Percentiles rank a stretch among this genome's conserved stretches.
Conservation (phyloP, 1,139 yeast species). For the Nakaseomyces glabratus region DNA sequence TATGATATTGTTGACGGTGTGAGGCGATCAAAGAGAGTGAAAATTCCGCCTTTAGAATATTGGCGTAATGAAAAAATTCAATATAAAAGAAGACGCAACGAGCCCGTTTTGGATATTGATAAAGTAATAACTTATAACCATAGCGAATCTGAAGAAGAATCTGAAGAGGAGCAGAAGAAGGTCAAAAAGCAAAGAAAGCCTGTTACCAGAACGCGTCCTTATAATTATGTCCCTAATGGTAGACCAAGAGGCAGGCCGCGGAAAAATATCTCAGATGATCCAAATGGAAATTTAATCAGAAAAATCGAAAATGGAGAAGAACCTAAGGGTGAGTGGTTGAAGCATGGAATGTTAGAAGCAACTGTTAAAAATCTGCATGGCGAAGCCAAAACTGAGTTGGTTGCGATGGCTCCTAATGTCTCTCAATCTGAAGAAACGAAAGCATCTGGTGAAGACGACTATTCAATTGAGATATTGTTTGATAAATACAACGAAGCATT, state of each 20-base stretch:
- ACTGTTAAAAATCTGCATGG: constrained; percentile 46
- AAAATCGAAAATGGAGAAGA: constrained; percentile 32
- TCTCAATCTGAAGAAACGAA: constrained; percentile 40
- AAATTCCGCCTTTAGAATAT: constrained; percentile 66
- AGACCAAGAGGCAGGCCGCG: constrained; percentile 24
- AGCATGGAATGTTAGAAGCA: constrained; percentile 44
- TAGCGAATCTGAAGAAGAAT: constrained; percentile 29
- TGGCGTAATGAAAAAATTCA: constrained; percentile 80
- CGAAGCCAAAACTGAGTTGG: constrained; percentile 36
- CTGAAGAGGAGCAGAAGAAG: constrained; percentile 2
- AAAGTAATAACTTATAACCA: constrained; percentile 43
- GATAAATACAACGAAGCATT: constrained; percentile 56
- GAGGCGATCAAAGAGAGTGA: constrained; percentile 53
- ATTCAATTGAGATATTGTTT: constrained; percentile 57
- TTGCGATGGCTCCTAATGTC: constrained; percentile 67
- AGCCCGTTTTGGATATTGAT: constrained; percentile 51
- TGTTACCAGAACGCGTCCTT: constrained; percentile 18
- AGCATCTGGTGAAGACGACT: constrained; percentile 45
- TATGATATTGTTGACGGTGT: constrained; percentile 12
- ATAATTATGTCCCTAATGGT: constrained; percentile 23
- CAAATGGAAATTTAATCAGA: constrained; percentile 16
- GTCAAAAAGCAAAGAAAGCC: constrained; percentile 9
- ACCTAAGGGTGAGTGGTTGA: constrained; percentile 50
- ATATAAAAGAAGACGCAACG: constrained; percentile 44
- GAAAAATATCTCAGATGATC: constrained; percentile 11